Evolutionary conservation across 1,139 yeast genomes (phyloP), one percentile per base, ranked within the genome.

Genomic region (Hansenula lynferdii): DNA sequence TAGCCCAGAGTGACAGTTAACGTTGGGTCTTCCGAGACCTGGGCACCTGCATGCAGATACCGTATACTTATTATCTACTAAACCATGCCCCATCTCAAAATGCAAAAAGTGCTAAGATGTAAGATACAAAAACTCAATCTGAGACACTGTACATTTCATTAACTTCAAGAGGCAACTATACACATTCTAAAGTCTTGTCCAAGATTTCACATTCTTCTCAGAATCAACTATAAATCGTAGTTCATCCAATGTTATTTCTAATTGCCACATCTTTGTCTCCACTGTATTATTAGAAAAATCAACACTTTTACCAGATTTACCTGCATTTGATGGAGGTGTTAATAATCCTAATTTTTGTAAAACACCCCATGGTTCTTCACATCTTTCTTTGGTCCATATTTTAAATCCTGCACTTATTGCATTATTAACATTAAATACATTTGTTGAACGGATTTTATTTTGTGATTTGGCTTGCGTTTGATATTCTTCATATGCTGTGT

Each of bases 401-500:
- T 70, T 75, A 29, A 70, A 33, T 6, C 52, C 50, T 2, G 54
- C 47, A 7, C 38, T 42, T 1, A 31, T 11, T 3, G 20, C 41
- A 54, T 40, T n/a, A n/a, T n/a, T 62, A 7, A 67, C 54, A 34
- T 61, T 57, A 8, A 61, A 57, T 11, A 63, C 50, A 2, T 70
- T 57, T 10, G 71, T 64, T 12, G 67, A 63, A 19, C 72, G 62
- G 21, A 70, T 69, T 18, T 64, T 51, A 43, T 77, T 73, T 43
- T 70, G 61, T 1, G 58, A 52, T 42, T 73, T 72, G 33, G 80
- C 68, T 69, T 80, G 70, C 1, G 62, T 65, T n/a, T 60, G 57
- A 57, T 87, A 92, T 58, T 92, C 97, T 29, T 79, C 79, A 56
- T 81, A 84, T 0, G 83, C 85, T 45, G 87, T 66, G 48, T 83